Conservation (phyloP, 345 rosid species). For the Melaleuca alternifolia region DNA sequence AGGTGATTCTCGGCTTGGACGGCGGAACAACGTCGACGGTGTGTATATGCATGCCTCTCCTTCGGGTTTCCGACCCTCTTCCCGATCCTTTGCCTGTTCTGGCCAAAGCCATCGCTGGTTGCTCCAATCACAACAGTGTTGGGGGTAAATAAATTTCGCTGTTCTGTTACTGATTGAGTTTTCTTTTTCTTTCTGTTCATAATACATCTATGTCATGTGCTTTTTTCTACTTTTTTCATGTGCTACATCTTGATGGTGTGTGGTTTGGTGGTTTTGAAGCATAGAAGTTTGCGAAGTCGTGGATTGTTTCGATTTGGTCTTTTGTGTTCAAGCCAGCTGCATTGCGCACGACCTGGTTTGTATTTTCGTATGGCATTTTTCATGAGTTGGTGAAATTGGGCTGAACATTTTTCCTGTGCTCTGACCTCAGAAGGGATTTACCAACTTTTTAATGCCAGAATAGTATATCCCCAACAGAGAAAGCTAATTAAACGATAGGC, state of each 20-base stretch:
- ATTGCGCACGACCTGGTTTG: not conserved
- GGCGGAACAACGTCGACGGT: slow-evolving; percentile 75
- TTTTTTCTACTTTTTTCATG: not conserved
- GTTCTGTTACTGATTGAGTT: not conserved
- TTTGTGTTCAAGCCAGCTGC: not conserved
- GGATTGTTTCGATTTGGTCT: not conserved
- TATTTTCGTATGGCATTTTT: not conserved
- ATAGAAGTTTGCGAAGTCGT: not conserved
- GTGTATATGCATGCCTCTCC: slow-evolving; percentile 54
- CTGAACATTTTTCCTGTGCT: not conserved
- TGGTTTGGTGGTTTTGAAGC: not conserved
- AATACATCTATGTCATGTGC: not conserved
- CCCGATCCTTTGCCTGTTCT: slow-evolving; percentile 29
- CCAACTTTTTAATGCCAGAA: not conserved
- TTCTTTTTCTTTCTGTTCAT: not conserved
- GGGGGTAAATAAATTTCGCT: slow-evolving; percentile 25
- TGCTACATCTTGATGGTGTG: not conserved
- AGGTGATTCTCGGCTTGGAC: slow-evolving; percentile 55
- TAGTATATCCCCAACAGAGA: not conserved
- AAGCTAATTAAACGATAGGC: not conserved
- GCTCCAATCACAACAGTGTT: slow-evolving; percentile 67
- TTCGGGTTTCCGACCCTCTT: slow-evolving; percentile 38
- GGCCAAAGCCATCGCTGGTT: slow-evolving; percentile 57
- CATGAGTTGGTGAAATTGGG: not conserved
- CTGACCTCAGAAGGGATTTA: not conserved